Percentiles rank a stretch among this genome's conserved stretches.
Evolutionary conservation across 139 green algal species (phyloP).

Genomic region (Chlorella vulgaris): DNA sequence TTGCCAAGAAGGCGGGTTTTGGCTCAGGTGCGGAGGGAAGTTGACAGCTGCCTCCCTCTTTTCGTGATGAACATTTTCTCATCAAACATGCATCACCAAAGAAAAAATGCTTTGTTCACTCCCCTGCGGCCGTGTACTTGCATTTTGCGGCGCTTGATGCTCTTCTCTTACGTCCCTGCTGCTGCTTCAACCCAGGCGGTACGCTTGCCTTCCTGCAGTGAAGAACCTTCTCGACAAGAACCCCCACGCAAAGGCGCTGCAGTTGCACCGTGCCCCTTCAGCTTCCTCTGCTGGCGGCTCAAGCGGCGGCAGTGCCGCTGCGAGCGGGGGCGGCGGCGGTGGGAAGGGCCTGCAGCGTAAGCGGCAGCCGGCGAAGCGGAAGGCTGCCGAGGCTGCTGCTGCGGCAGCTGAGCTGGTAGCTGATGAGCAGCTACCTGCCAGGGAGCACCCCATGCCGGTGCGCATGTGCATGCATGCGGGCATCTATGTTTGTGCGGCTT

Average conservation of each 20-base stretch:
- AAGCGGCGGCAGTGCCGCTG: neutral
- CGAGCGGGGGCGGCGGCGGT: neutral
- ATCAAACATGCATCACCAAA: too few species aligned
- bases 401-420: slow-evolving; percentile 16
- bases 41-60: too few species aligned
- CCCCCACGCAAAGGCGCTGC: slow-evolving; percentile 45
- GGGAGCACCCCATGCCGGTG: neutral
- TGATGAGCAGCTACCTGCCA: slow-evolving; percentile 9
- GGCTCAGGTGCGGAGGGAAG: slow-evolving; percentile 33
- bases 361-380: neutral
- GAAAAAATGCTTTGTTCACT: too few species aligned
- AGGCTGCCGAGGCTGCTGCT: too few species aligned
- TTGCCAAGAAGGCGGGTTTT: slow-evolving; percentile 56
- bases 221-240: slow-evolving; percentile 54
- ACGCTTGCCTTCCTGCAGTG: too few species aligned
- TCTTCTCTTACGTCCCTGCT: neutral
- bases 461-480: neutral
- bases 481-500: neutral
- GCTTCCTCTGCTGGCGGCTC: neutral
- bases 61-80: too few species aligned
- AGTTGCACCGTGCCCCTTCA: neutral
- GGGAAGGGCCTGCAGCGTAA: neutral
- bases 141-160: too few species aligned
- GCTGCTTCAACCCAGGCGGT: too few species aligned
- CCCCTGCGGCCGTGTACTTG: too few species aligned